Evolutionary conservation across 768 basidiomycete genomes (phyloP).

Genomic region (Leucosporidium yakuticum): DNA sequence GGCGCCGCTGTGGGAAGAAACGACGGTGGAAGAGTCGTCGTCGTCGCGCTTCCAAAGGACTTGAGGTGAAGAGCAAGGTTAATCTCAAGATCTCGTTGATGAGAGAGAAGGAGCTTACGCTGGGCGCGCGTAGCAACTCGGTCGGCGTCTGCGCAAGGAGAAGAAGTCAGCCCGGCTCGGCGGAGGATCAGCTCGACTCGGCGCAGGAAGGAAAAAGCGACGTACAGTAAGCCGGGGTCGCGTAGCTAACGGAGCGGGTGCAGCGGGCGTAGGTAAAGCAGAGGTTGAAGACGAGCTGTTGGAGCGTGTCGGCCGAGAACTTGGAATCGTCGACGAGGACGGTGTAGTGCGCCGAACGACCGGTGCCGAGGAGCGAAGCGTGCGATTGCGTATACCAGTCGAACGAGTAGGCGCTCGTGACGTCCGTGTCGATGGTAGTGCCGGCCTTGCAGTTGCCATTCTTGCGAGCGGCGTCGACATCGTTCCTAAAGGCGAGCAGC

Average conservation of each 20-base stretch:
- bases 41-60: background rate
- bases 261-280: constrained; percentile 6
- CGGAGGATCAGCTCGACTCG: background rate
- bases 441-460: constrained; percentile 29
- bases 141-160: no score
- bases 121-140: no score
- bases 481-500: background rate
- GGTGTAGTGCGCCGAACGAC: constrained; percentile 14
- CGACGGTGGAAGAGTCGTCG: background rate
- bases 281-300: constrained; percentile 15
- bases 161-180: background rate
- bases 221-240: background rate
- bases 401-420: constrained; percentile 1
- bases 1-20: background rate
- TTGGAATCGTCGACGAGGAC: constrained; percentile 15
- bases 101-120: no score
- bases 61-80: background rate
- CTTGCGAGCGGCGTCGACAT: constrained; percentile 12
- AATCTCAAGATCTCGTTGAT: no score
- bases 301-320: constrained; percentile 15
- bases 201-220: background rate
- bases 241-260: constrained; percentile 35
- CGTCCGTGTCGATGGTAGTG: constrained; percentile 15
- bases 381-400: constrained; percentile 10
- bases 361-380: constrained; percentile 21